Conservation (phyloP, 2,329 filamentous ascomycete species). For the Colletotrichum australisinense region DNA sequence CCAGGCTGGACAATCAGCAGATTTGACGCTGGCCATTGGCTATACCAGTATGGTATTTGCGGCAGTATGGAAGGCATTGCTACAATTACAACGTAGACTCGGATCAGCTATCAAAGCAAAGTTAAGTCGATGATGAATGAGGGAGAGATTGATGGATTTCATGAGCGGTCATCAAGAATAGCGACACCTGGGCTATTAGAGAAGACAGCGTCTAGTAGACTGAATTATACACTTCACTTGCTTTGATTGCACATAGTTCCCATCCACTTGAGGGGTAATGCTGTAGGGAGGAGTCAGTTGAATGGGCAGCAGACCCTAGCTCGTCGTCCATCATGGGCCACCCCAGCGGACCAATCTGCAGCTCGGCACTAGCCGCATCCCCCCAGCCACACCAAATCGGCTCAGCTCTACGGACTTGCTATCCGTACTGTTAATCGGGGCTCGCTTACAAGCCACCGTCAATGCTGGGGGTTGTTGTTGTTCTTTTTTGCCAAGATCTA, state of each 20-base stretch:
- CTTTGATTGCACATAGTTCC: not conserved
- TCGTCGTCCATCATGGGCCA: not conserved
- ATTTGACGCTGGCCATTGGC: not conserved
- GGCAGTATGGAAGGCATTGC: not conserved
- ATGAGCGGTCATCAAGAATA: not conserved
- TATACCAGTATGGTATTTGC: not conserved
- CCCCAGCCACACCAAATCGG: not conserved
- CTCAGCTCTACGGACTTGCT: not conserved
- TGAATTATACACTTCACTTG: not conserved
- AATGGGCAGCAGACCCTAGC: not conserved
- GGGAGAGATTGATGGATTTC: not conserved
- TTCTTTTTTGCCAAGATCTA: not conserved
- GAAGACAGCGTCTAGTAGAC: not conserved
- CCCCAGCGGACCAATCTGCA: not conserved
- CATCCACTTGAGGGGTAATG: not conserved
- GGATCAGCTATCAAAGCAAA: not conserved
- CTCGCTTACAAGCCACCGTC: not conserved
- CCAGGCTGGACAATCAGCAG: not conserved
- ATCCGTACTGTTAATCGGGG: not conserved
- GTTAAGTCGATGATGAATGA: not conserved
- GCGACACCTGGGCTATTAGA: not conserved
- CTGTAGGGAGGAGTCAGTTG: not conserved
- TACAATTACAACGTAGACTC: constrained; percentile 1
- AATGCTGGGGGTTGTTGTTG: too few relatives aligned
- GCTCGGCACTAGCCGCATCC: not conserved